Evolutionary conservation across 805 yeast genomes (phyloP).

Genomic region (Naumovozyma dairenensis): DNA sequence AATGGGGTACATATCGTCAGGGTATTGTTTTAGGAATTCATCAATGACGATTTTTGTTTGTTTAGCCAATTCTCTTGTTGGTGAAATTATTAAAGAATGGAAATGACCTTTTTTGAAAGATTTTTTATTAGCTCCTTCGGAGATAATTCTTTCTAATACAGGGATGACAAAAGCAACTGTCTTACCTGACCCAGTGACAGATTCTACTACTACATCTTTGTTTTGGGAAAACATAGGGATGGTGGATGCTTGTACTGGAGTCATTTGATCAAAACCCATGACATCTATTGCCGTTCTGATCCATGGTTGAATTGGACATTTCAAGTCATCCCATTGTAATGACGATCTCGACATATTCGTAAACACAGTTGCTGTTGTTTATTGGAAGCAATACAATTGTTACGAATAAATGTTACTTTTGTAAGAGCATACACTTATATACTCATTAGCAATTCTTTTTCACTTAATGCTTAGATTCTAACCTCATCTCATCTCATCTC

Average conservation of each 20-base stretch:
- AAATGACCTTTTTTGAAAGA: conserved; percentile 51
- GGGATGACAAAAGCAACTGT: conserved; percentile 88
- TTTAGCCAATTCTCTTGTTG: conserved; percentile 56
- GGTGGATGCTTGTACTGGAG: conserved; percentile 94
- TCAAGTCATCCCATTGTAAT: conserved; percentile 51
- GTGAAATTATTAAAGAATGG: conserved; percentile 60
- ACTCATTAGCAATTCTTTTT: no score
- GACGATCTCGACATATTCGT: conserved; percentile 36
- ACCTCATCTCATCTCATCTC: no score
- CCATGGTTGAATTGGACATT: conserved; percentile 57
- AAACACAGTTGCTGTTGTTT: background rate
- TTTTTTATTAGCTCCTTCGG: conserved; percentile 25
- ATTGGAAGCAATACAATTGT: background rate
- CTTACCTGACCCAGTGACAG: conserved; percentile 97
- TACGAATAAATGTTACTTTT: no score
- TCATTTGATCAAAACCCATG: conserved; percentile 71
- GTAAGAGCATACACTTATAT: no score
- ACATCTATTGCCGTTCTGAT: conserved; percentile 56
- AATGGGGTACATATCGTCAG: conserved; percentile 36
- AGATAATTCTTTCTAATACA: conserved; percentile 52
- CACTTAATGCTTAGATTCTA: no score
- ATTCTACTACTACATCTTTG: conserved; percentile 94
- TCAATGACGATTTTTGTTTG: conserved; percentile 65
- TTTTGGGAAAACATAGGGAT: conserved; percentile 75
- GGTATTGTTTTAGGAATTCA: conserved; percentile 46